Evolutionary conservation across 2,329 filamentous ascomycete species (phyloP), one percentile per base, ranked within the genome.

Genomic region (Biscogniauxia sp.): DNA sequence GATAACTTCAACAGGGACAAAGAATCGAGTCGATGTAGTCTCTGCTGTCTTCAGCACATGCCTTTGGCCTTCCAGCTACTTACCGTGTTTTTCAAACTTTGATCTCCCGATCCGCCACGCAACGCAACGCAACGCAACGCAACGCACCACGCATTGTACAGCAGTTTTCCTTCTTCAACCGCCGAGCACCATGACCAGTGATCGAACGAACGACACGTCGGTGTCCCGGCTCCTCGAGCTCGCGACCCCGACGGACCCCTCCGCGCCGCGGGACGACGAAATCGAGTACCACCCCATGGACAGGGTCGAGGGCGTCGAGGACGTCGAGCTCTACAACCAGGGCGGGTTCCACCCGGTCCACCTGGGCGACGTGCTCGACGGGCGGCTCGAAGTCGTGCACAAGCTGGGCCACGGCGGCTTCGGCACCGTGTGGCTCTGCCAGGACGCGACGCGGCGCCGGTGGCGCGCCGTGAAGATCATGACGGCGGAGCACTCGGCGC

Each of bases 381-480:
- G 28, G 13, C 20, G 45, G 6, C 58, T 51, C n/a, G 28, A 61
- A 45, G 55, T 61, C 17, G 41, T 52, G 37, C 51, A 55, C 26
- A 61, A 61, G 19, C 19, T 61, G 11, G 59, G 59, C n/a, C 51
- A 58, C 51, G 59, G 59, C 17, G 17, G 37, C 6, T 57, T 50
- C 20, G 45, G 28, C 20, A 55, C 54, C 20, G 54, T 60, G 3
- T 62, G 60, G 54, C 57, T 62, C 19, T 56, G 54, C 25, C 41
- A n/a, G 25, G 50, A 62, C 17, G 20, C 23, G 11, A 9, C 54
- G 32, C 45, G 13, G 3, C n/a, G 50, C 13, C n/a, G 37, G 17
- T 62, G 57, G 57, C 54, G 32, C 15, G 57, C 54, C 1, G 45
- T 60, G 8, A 59, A 57, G 51, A 55, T 60, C 17, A 52, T 62